phyloP scores from a whole-genome alignment of 768 basidiomycete genomes.

The Paxillus rubicundulus region DNA sequence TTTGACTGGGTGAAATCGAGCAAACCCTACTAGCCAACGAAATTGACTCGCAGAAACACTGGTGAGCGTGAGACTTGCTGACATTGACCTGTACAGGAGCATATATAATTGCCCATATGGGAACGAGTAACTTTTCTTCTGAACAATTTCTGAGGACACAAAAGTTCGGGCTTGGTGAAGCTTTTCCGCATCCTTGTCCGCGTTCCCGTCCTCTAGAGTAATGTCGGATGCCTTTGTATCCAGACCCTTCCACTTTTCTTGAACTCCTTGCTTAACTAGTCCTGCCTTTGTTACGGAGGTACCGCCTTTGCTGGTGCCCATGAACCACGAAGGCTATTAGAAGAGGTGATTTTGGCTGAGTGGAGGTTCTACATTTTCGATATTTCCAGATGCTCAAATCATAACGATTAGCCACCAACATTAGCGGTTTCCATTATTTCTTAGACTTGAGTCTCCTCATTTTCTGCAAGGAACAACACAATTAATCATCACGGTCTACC shows the following conservation, averaged over 20 bases:
- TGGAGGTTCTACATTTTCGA: constrained; percentile 35
- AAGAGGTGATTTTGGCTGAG: constrained; percentile 33
- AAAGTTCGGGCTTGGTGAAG: constrained; percentile 90
- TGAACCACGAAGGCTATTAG: constrained; percentile 44
- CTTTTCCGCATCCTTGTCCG: constrained; percentile 86
- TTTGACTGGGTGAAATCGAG: too few relatives aligned
- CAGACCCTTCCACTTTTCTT: constrained; percentile 34
- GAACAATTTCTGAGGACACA: constrained; percentile 82
- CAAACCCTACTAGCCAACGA: too few relatives aligned
- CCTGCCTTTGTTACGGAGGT: constrained; percentile 51
- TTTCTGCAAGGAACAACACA: too few relatives aligned
- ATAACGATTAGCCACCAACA: too few relatives aligned
- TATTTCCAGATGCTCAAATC: not conserved
- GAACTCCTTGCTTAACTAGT: constrained; percentile 45
- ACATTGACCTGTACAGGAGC: constrained; percentile 36
- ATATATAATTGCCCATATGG: constrained; percentile 12
- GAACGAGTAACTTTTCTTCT: constrained; percentile 11
- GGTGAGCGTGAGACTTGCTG: constrained; percentile 42
- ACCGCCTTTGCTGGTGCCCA: constrained; percentile 73
- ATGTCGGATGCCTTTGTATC: constrained; percentile 38
- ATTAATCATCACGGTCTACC: too few relatives aligned
- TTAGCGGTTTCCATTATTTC: too few relatives aligned
- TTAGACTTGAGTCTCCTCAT: too few relatives aligned
- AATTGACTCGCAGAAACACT: too few relatives aligned
- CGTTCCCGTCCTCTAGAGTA: constrained; percentile 88